Base-by-base conservation (phyloP, 129 eudicot genomes). In the Flaveria trinervia region DNA sequence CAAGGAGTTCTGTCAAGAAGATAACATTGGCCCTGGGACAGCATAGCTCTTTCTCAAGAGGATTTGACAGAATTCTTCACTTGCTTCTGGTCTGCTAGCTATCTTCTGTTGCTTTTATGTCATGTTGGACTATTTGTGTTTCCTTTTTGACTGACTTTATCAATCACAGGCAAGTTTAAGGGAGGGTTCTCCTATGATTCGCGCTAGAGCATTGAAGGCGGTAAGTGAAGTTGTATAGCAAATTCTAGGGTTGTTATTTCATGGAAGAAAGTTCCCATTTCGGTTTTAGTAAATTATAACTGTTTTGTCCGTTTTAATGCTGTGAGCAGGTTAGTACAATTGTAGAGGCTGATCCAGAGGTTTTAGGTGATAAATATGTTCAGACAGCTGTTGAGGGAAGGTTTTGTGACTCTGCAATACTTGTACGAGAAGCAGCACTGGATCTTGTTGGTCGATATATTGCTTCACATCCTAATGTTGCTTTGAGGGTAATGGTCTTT, bases 321-420 rank as follows among this genome's bases (percentile, higher is more conserved):
- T 73, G 71, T 36, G 69, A 76, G 69, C 91, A 94, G 99, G 99
- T 94, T 86, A 94, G 97, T 85, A 81, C 91, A 44, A 94, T 94
- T 46, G 99, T 94, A 43, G 99, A 94, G 86, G 97, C 99, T 80
- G 99, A 94, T 88, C 99, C 99, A 48, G 99, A 86, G 83, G 97
- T 89, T 71, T 88, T 94, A 80, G 85, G 96, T 78, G 92, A 94
- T 86, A 84, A 89, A 84, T 82, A 77, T 77, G 99, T 94, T 45
- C 97, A 94, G 84, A 79, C 84, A 46, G 99, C 99, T n/a, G 99
- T 94, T 72, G 99, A 94, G 83, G 99, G 93, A 83, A 91, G 99
- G 85, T 94, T 94, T 72, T 87, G 97, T 73, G 99, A 94, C 82
- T 89, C 93, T 66, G 92, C 96, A 81, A 94, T 91, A 83, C 91